Base-by-base conservation (phyloP, 495 filamentous ascomycete genomes). In the Penicillium chermesinum region DNA sequence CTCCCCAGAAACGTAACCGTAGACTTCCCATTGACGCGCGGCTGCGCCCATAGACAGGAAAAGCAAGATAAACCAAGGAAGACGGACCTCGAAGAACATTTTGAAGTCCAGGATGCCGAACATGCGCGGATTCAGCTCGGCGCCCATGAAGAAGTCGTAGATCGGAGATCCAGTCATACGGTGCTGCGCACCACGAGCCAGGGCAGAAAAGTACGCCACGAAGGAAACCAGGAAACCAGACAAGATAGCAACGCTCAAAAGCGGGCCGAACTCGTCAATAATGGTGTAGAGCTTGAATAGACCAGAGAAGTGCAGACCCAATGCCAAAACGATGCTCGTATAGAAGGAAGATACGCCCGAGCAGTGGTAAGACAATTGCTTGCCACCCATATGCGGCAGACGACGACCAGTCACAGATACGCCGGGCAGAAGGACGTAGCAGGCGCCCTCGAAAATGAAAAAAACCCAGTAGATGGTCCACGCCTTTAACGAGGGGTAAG, bases 111-210 rank as follows among this genome's bases (percentile, higher is more conserved):
- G 74, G 53, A 91, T 82, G 19, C 85, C 87, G 64, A 96, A 95
- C 81, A 96, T 85, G 41, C 93, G 79, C 7, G 93, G 93, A 74
- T 98, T 96, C 38, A 98, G 76, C 74, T 98, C 93, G 10, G 93
- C 89, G 46, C 93, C 93, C 90, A 98, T 96, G 79, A 96, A 98
- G 74, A 96, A 96, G 71, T 98, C 93, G 67, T 96, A 96, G 59
- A 98, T 75, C 35, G 80, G 86, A 63, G 84, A 80, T 30, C 93
- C 93, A 39, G 87, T 93, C 93, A 98, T 96, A 52, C 89, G 83
- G 65, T 96, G 88, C 58, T 88, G 71, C 3, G 82, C 84, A 17
- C 91, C 91, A 48, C 93, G 86, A 45, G 67, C 72, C 48, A 94
- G 59, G 17, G 91, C 87, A 16, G 87, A 91, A 59, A 86, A 75